phyloP scores from a whole-genome alignment of 2,329 filamentous ascomycete genomes.

The Colletotrichum sp. region DNA sequence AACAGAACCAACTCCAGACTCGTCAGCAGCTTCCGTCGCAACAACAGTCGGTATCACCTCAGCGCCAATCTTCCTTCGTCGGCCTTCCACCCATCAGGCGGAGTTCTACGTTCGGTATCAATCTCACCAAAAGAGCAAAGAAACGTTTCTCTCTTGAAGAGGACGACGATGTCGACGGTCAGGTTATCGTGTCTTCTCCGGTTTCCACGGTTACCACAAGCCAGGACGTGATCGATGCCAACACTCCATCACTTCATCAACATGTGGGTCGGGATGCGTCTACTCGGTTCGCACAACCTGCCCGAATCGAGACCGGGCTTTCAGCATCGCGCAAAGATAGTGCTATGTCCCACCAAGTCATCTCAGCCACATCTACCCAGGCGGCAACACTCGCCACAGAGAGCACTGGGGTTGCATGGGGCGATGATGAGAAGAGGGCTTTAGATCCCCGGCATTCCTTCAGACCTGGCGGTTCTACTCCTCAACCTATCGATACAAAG shows the following conservation, averaged over 20 bases:
- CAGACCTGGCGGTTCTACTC: background rate
- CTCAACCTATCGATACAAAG: background rate
- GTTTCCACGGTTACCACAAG: background rate
- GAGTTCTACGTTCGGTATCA: conserved; percentile 59
- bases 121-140: conserved; percentile 35
- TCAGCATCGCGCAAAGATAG: conserved; percentile 3
- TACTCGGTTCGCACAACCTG: background rate
- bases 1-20: conserved; percentile 22
- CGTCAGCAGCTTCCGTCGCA: conserved; percentile 10
- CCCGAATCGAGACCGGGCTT: background rate
- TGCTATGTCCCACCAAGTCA: background rate
- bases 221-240: background rate
- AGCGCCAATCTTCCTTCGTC: conserved; percentile 56
- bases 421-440: conserved; percentile 14
- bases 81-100: conserved; percentile 64
- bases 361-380: conserved; percentile 14
- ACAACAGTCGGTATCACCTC: conserved; percentile 30
- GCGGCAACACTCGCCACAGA: conserved; percentile 15
- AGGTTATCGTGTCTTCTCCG: background rate
- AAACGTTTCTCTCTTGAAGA: conserved; percentile 35
- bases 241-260: background rate
- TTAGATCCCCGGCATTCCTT: conserved; percentile 1
- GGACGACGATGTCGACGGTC: conserved; percentile 29
- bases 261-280: background rate
- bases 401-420: conserved; percentile 1